These are phyloP conservation scores for Lachnellula cervina DNA, from an alignment of 2,329 filamentous ascomycete species.

Conservation along the genomic window DNA sequence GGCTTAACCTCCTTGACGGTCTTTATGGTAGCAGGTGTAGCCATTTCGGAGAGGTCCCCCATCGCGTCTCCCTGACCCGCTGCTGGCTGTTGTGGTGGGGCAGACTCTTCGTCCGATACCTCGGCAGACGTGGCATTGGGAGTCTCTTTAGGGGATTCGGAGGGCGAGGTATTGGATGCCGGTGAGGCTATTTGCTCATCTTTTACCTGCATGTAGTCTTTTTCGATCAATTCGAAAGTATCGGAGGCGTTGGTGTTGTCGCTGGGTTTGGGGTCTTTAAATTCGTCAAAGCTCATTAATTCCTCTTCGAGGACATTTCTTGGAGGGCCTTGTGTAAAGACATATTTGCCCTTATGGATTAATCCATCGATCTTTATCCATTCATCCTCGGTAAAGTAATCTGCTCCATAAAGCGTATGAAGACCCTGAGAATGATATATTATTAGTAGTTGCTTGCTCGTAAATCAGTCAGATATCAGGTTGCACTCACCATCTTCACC, in stretches of 20 bases:
- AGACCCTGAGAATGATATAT: conserved; percentile 14
- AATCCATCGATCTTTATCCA: conserved; percentile 27
- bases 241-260: neutral
- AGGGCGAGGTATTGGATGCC: neutral
- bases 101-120: conserved; percentile 12
- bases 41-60: conserved; percentile 9
- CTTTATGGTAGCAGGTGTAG: neutral
- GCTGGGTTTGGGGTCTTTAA: neutral
- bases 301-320: conserved; percentile 18
- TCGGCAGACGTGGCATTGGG: conserved; percentile 14
- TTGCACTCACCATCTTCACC: conserved; percentile 21
- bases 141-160: conserved; percentile 8
- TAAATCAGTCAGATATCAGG: neutral
- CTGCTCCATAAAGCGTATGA: conserved; percentile 24
- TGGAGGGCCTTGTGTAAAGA: conserved; percentile 24
- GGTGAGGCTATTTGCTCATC: conserved; percentile 8
- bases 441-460: neutral
- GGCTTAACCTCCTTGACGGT: neutral
- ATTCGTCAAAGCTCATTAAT: conserved; percentile 21
- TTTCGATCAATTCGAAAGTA: conserved; percentile 4
- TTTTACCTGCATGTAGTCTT: neutral
- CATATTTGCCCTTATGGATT: conserved; percentile 28
- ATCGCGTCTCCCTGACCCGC: neutral
- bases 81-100: neutral
- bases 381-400: conserved; percentile 30